These are phyloP conservation scores for Penicillium taxi DNA, from an alignment of 495 filamentous ascomycete genomes.

Conservation along the genomic window DNA sequence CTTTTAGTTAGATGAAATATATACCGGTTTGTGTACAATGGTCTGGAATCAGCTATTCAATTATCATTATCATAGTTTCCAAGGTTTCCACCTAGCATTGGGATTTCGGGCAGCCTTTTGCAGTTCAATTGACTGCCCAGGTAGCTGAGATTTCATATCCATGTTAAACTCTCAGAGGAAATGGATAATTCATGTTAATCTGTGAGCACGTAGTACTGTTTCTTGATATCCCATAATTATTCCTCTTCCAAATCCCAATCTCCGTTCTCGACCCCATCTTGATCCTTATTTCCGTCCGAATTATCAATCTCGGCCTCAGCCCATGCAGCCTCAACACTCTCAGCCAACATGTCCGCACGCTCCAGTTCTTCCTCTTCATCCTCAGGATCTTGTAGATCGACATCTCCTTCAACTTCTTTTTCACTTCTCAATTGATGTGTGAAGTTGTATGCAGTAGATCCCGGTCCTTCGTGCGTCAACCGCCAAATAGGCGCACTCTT, in stretches of 20 bases:
- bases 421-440: slow-evolving; percentile 15
- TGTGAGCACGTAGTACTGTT: no score
- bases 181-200: no score
- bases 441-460: no score
- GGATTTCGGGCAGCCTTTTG: no score
- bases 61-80: no score
- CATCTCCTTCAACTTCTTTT: slow-evolving; percentile 14
- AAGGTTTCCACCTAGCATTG: no score
- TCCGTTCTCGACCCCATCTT: slow-evolving; percentile 10
- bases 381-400: slow-evolving; percentile 17
- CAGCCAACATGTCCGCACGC: slow-evolving; percentile 24
- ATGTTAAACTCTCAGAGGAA: no score
- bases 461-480: slow-evolving; percentile 24
- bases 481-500: slow-evolving; percentile 33
- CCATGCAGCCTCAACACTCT: slow-evolving; percentile 21
- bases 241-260: not conserved
- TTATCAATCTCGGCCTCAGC: slow-evolving; percentile 21
- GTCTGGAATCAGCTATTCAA: no score
- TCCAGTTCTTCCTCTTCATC: slow-evolving; percentile 32
- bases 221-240: slow-evolving; percentile 9
- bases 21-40: no score
- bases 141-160: no score
- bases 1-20: no score
- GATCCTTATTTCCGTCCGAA: slow-evolving; percentile 10
- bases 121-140: no score